Evolutionary conservation across 805 yeast species (phyloP), one percentile per base, ranked within the genome.

Genomic region (Teunomyces pallodes): DNA sequence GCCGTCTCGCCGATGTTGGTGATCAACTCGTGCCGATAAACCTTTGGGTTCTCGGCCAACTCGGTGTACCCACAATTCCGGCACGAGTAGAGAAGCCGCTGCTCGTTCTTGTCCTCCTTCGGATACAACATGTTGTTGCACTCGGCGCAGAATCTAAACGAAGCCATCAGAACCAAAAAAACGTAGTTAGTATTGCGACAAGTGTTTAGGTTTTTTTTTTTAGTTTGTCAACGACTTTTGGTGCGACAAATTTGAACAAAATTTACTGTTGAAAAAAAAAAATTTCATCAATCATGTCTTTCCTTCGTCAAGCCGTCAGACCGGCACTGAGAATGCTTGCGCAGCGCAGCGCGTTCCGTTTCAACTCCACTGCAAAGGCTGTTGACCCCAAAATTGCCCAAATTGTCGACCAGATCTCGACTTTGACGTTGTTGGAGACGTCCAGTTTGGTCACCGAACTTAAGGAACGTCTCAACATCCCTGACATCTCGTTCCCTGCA

Each of bases 51-150:
- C 48, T 84, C 90, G 0, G 98, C 97, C 53, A 87, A 79, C 67
- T 94, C 98, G 4, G 95, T 88, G 68, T 92, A 92, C 45, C 89
- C 82, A 65, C 99, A 94, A 62, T 92, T 91, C 62, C 99, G 83
- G 71, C 99, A 94, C 50, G 95, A 91, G 66, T 88, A 94, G 50
- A 92, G 74, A 52, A 94, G 72, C 55, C 90, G 68, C 63, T 81
- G 82, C 55, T 81, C 76, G 49, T 85, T 89, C 62, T 86, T 88
- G 65, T 94, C 98, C 74, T 94, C 99, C 57, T 89, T 83, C 16
- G 99, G 99, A 67, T 94, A 94, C 71, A 94, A 80, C 99, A 94
- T 94, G 66, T 94, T 94, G 79, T 94, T 94, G 81, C 95, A 92
- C 65, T 92, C 96, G 60, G 94, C 84, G 70, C 99, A 92, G 76